A percentile compares a stretch with the other conserved stretches of the same genome.
Evolutionary conservation across 2,329 filamentous ascomycete genomes (phyloP).

Genomic region (Emergomyces pasteurianus): DNA sequence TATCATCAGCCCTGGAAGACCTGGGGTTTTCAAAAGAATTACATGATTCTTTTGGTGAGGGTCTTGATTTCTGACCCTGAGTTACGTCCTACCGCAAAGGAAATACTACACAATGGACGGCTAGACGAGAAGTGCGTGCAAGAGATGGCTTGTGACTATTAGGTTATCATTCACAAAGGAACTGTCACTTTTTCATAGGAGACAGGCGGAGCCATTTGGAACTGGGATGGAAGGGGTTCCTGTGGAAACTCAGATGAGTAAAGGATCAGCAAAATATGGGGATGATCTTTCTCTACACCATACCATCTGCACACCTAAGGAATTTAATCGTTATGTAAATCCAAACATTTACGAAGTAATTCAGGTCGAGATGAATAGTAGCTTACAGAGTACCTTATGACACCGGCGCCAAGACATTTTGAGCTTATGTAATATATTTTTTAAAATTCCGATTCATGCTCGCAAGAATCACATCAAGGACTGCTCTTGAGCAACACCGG

Average conservation of each 20-base stretch:
- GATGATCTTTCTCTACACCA: too few species aligned
- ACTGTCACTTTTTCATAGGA: neutral
- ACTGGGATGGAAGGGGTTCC: neutral
- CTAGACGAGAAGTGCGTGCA: neutral
- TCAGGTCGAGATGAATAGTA: too few species aligned
- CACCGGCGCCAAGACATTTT: neutral
- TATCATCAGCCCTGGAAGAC: neutral
- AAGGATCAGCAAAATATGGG: too few species aligned
- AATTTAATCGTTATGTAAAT: too few species aligned
- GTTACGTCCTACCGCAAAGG: constrained; percentile 2
- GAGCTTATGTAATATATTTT: neutral
- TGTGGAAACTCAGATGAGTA: too few species aligned
- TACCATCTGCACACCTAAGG: too few species aligned
- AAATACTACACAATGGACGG: neutral
- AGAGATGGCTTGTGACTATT: neutral
- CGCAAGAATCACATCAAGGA: neutral
- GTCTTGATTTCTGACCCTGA: constrained; percentile 2
- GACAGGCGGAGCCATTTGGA: neutral
- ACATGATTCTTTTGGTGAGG: constrained; percentile 3
- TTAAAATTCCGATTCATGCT: neutral
- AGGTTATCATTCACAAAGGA: neutral
- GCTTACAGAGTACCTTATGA: too few species aligned
- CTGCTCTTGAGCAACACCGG: neutral
- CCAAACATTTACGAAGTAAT: too few species aligned
- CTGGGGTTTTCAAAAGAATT: neutral